Percentiles rank a stretch among this genome's conserved stretches.
phyloP scores from a whole-genome alignment of 2,329 filamentous ascomycete genomes.

The Fusarium dlaminii region DNA sequence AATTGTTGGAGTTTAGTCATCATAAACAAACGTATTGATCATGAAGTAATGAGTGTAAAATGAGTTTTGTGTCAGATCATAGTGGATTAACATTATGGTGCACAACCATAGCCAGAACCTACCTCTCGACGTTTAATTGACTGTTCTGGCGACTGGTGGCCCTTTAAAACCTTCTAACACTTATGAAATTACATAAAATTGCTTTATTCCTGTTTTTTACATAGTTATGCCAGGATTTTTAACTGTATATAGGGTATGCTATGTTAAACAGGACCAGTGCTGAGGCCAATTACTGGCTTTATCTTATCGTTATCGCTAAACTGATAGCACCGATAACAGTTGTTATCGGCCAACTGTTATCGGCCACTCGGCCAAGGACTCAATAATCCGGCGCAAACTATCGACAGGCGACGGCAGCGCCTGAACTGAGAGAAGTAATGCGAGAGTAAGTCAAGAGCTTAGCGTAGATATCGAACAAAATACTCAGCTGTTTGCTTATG shows the following conservation, averaged over 20 bases:
- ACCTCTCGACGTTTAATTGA: fast-evolving
- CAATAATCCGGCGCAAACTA: not conserved
- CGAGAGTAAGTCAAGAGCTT: fast-evolving
- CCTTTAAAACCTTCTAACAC: fast-evolving
- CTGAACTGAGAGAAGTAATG: too few relatives aligned
- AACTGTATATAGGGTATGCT: not conserved
- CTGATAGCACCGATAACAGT: not conserved
- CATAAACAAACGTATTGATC: too few relatives aligned
- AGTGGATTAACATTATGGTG: fast-evolving
- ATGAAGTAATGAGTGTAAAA: fast-evolving
- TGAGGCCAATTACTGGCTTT: not conserved
- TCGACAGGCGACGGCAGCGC: not conserved
- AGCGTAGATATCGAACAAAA: fast-evolving
- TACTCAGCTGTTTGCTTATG: fast-evolving
- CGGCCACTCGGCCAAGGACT: too few relatives aligned
- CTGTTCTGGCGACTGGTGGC: fast-evolving
- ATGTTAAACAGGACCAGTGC: not conserved
- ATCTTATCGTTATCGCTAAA: too few relatives aligned
- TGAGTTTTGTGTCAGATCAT: fast-evolving
- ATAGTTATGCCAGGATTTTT: not conserved
- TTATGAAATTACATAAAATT: fast-evolving
- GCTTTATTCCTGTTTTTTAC: not conserved
- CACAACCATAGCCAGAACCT: fast-evolving
- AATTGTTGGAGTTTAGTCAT: not conserved
- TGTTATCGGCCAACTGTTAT: too few relatives aligned